Conservation (phyloP, 2,329 filamentous ascomycete species). For the Penicillium decumbens region DNA sequence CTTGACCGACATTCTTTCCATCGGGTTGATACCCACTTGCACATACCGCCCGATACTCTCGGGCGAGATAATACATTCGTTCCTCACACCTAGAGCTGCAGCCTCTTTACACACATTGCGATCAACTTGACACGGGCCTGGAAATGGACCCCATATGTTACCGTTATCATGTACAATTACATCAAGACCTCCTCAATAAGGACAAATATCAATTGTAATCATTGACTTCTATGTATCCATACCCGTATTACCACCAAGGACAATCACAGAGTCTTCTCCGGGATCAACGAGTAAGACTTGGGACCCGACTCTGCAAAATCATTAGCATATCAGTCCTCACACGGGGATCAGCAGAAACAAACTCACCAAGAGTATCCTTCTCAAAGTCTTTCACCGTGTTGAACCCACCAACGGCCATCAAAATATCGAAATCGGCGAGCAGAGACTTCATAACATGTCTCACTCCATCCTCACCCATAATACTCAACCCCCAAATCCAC, state of each 20-base stretch:
- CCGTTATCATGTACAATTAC: neutral
- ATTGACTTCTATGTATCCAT: neutral
- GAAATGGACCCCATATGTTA: neutral
- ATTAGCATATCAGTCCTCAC: neutral
- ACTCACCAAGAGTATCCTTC: slow-evolving; percentile 33
- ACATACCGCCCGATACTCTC: slow-evolving; percentile 10
- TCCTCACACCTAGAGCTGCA: slow-evolving; percentile 10
- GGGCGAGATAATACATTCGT: slow-evolving; percentile 1
- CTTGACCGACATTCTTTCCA: slow-evolving; percentile 1
- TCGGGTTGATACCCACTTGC: slow-evolving; percentile 12
- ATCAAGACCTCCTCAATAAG: neutral
- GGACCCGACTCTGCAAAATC: slow-evolving; percentile 38
- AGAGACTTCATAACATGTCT: slow-evolving; percentile 59
- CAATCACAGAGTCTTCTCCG: slow-evolving; percentile 27
- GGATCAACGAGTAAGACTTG: slow-evolving; percentile 39
- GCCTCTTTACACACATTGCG: slow-evolving; percentile 3
- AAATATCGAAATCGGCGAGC: slow-evolving; percentile 58
- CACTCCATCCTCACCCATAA: slow-evolving; percentile 58
- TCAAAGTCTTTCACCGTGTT: slow-evolving; percentile 52
- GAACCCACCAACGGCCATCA: slow-evolving; percentile 57
- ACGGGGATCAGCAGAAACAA: neutral
- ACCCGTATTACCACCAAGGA: neutral
- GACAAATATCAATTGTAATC: neutral
- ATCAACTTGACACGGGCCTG: neutral
- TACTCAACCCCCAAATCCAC: slow-evolving; percentile 57